A percentile compares a stretch with the other conserved stretches of the same genome.
Conservation (phyloP, 148 eudicot species). For the Heliamphora exappendiculata region DNA sequence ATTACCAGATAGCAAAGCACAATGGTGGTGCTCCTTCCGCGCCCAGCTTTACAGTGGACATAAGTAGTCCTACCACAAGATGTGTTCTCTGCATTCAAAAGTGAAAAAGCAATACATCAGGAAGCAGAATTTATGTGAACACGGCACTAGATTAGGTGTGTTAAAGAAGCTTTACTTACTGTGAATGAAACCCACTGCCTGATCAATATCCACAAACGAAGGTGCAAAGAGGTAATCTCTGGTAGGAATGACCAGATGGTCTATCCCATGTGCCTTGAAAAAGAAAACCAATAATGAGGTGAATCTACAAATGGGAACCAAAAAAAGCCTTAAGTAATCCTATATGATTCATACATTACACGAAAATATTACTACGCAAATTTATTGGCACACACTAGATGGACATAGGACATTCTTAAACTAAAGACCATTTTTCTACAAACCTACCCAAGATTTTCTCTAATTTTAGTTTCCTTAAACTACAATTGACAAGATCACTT, state of each 20-base stretch:
- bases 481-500: slow-evolving; percentile 4
- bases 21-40: slow-evolving; percentile 87
- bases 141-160: neutral
- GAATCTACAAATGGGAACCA: neutral
- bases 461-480: neutral
- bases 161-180: slow-evolving; percentile 31
- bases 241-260: slow-evolving; percentile 71
- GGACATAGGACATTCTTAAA: neutral
- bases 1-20: slow-evolving; percentile 71
- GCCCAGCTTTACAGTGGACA: slow-evolving; percentile 95
- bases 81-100: slow-evolving; percentile 41
- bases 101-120: slow-evolving; percentile 1
- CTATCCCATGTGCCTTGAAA: slow-evolving; percentile 59
- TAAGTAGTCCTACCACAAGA: slow-evolving; percentile 60
- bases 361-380: neutral
- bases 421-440: neutral
- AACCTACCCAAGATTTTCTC: neutral
- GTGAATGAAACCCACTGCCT: slow-evolving; percentile 68
- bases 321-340: neutral
- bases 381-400: neutral
- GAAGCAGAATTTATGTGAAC: neutral
- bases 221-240: slow-evolving; percentile 82
- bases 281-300: slow-evolving; percentile 9
- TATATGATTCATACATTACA: neutral
- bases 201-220: slow-evolving; percentile 50